phyloP scores from a whole-genome alignment of 208 protist species.

The Herpetomonas samuelpessoai region DNA sequence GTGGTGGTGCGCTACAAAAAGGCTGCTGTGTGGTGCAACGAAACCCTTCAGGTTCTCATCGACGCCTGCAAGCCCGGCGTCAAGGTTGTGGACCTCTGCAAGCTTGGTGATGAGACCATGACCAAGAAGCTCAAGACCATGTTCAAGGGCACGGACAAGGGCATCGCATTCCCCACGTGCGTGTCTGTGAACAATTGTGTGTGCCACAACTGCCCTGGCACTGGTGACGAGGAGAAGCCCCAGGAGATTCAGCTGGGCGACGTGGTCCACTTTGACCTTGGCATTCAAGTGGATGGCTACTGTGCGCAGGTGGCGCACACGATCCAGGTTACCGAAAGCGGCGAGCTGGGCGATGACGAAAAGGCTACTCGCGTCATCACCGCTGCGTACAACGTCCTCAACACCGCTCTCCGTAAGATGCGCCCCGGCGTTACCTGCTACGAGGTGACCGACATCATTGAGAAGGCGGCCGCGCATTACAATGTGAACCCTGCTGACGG shows the following conservation, averaged over 20 bases:
- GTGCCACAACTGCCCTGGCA: conserved; percentile 97
- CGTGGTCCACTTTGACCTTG: conserved; percentile 99
- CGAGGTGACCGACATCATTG: conserved; percentile 94
- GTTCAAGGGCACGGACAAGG: conserved; percentile 95
- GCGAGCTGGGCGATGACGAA: conserved; percentile 78
- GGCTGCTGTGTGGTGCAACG: conserved; percentile 95
- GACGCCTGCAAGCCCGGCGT: conserved; percentile 81
- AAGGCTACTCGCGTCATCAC: conserved; percentile 93
- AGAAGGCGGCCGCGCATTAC: conserved; percentile 94
- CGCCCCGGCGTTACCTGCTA: conserved; percentile 81
- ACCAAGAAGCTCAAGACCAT: conserved; percentile 85
- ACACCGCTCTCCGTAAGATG: conserved; percentile 91
- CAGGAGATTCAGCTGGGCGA: conserved; percentile 90
- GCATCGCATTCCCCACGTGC: conserved; percentile 99
- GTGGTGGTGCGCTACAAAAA: conserved; percentile 97
- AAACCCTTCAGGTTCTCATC: conserved; percentile 89
- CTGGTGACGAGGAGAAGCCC: conserved; percentile 68
- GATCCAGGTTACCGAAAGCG: conserved; percentile 89
- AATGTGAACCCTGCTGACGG: conserved; percentile 94
- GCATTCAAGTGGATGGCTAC: conserved; percentile 98
- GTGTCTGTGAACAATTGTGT: conserved; percentile 98
- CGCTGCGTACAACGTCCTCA: conserved; percentile 94
- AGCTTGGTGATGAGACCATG: conserved; percentile 87
- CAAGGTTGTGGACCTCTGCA: conserved; percentile 85
- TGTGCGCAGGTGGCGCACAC: conserved; percentile 96